These are phyloP conservation scores for Cercophora scortea DNA, from an alignment of 495 filamentous ascomycete genomes.

Conservation along the genomic window DNA sequence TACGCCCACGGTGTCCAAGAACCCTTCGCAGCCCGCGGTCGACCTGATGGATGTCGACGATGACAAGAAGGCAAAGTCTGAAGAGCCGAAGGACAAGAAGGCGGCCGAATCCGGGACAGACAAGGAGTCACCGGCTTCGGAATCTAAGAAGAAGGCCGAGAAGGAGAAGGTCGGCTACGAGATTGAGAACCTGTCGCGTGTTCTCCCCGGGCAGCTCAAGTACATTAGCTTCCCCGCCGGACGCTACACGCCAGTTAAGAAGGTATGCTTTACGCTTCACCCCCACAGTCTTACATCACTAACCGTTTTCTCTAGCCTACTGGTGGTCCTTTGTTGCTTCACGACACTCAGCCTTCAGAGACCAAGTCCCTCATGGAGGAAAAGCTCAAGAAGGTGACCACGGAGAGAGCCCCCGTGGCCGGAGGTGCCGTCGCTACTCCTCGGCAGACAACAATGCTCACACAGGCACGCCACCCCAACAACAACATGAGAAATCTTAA, in stretches of 20 bases:
- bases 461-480: neutral
- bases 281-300: slow-evolving; percentile 22
- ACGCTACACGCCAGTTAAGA: slow-evolving; percentile 92
- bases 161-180: slow-evolving; percentile 97
- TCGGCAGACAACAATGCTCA: slow-evolving; percentile 6
- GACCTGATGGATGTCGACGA: slow-evolving; percentile 93
- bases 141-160: slow-evolving; percentile 75
- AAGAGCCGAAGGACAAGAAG: slow-evolving; percentile 55
- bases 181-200: slow-evolving; percentile 92
- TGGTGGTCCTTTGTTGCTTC: slow-evolving; percentile 81
- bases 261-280: slow-evolving; percentile 48
- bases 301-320: slow-evolving; percentile 60
- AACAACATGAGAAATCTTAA: slow-evolving; percentile 22
- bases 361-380: slow-evolving; percentile 74
- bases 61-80: slow-evolving; percentile 49
- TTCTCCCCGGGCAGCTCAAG: slow-evolving; percentile 87
- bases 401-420: slow-evolving; percentile 51
- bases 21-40: slow-evolving; percentile 43
- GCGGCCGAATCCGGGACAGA: slow-evolving; percentile 42
- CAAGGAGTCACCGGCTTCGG: slow-evolving; percentile 46
- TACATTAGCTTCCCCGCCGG: slow-evolving; percentile 85
- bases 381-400: slow-evolving; percentile 71
- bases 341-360: slow-evolving; percentile 77
- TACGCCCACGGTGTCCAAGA: slow-evolving; percentile 68
- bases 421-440: slow-evolving; percentile 18